phyloP scores from a whole-genome alignment of 345 rosid species.

The Pelargonium nanum region DNA sequence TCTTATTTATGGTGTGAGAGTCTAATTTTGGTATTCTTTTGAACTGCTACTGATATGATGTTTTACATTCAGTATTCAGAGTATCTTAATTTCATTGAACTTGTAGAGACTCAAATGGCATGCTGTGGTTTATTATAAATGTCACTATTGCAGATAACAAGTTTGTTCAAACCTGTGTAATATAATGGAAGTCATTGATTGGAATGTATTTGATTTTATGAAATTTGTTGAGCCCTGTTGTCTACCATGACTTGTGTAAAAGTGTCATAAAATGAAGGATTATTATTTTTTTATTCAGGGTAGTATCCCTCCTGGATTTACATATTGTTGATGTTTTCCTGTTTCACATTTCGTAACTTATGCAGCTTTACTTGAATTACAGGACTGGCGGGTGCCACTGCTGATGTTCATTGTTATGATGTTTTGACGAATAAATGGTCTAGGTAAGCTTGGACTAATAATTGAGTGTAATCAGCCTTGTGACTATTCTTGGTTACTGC shows the following conservation, averaged over 20 bases:
- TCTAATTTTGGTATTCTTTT: neutral
- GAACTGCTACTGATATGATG: neutral
- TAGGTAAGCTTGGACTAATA: conserved; percentile 29
- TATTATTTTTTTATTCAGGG: neutral
- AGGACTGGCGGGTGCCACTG: conserved; percentile 49
- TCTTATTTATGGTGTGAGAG: neutral
- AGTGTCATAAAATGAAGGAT: conserved; percentile 1
- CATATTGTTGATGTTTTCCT: neutral
- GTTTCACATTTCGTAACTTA: conserved; percentile 2
- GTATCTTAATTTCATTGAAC: neutral
- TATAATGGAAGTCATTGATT: no score
- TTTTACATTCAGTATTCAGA: neutral
- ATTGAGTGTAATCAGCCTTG: neutral
- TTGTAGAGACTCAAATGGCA: neutral
- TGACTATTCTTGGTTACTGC: neutral
- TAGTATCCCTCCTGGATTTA: neutral
- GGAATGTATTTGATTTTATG: no score
- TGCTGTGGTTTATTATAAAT: neutral
- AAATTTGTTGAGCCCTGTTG: no score
- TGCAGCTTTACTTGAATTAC: conserved; percentile 16
- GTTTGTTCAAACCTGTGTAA: neutral
- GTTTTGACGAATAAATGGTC: conserved; percentile 46
- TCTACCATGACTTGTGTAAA: neutral
- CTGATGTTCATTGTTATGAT: conserved; percentile 46
- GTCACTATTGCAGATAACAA: neutral